Evolutionary conservation across 1,139 yeast genomes (phyloP), one percentile per base, ranked within the genome.

Genomic region (Fermentozyma sake): DNA sequence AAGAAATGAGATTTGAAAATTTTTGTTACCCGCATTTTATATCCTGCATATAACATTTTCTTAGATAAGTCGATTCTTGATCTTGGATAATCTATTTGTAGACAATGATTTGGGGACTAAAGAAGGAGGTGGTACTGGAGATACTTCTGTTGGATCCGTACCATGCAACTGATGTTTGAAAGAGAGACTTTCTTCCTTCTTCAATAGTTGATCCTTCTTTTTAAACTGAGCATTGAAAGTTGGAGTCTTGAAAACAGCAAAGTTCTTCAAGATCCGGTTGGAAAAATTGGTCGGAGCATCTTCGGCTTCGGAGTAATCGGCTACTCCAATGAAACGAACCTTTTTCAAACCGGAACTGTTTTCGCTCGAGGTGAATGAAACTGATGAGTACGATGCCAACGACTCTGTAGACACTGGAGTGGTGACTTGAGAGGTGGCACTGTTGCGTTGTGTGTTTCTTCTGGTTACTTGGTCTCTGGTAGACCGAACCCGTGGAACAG

Each of bases 241-340:
- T 4, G 52, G 48, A n/a, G 54, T 51, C 32, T 55, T 55, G 38
- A 64, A 61, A 11, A 56, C 55, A 1, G 70, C 69, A 47, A 67
- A 67, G 34, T 65, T 67, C 55, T 66, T 61, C 29, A 73, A 48
- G 22, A 72, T 70, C 26, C 62, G 59, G 35, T 60, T 61, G 20
- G 73, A 53, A 35, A 67, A 69, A 27, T 58, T 61, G 3, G 74
- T 55, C 1, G 79, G 79, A 1, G 72, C 74, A 50, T 74, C 80
- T 43, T 74, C 80, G 7, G 66, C 73, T 22, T 63, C 74, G 1
- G 66, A 47, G 37, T 71, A 74, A 28, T 60, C 70, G 1, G 72
- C 63, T 3, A 74, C 79, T 1, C 79, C 79, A 4, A 53, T 52
- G 37, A 74, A 74, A 20, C 79, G 48, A 5, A 74, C 79, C 35